Percentiles rank a stretch among this genome's conserved stretches.
These are phyloP conservation scores for Cyclocybe aegerita DNA, from an alignment of 768 basidiomycete genomes.

Conservation along the genomic window DNA sequence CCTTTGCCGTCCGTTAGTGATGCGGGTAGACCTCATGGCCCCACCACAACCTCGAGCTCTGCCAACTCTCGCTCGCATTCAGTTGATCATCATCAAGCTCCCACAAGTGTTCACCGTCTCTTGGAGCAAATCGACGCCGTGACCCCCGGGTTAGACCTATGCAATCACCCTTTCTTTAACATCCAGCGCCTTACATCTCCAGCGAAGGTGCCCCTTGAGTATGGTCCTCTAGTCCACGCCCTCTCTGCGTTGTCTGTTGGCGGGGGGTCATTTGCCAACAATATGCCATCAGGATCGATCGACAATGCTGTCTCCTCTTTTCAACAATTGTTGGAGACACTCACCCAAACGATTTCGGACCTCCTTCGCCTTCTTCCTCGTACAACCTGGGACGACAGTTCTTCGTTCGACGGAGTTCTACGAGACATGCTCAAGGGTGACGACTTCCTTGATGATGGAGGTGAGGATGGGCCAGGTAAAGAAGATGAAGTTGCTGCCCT, in stretches of 20 bases:
- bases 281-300: slow-evolving; percentile 84
- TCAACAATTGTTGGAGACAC: slow-evolving; percentile 83
- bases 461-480: slow-evolving; percentile 60
- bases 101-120: slow-evolving; percentile 60
- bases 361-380: slow-evolving; percentile 81
- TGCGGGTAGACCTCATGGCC: slow-evolving; percentile 33
- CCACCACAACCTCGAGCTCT: slow-evolving; percentile 46
- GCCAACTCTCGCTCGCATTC: slow-evolving; percentile 63
- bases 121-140: slow-evolving; percentile 65
- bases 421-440: slow-evolving; percentile 89
- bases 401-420: slow-evolving; percentile 83
- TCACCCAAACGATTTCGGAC: slow-evolving; percentile 89
- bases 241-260: slow-evolving; percentile 84
- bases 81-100: slow-evolving; percentile 43
- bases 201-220: slow-evolving; percentile 80
- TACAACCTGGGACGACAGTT: slow-evolving; percentile 88
- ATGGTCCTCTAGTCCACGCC: slow-evolving; percentile 83
- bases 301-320: slow-evolving; percentile 90
- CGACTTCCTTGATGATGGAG: slow-evolving; percentile 78
- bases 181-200: slow-evolving; percentile 67
- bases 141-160: slow-evolving; percentile 63
- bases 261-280: slow-evolving; percentile 80
- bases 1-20: slow-evolving; percentile 48
- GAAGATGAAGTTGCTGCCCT: slow-evolving; percentile 86
- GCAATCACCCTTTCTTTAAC: slow-evolving; percentile 77